phyloP scores from a whole-genome alignment of 2,329 filamentous ascomycete genomes.

The Aspergillus intermedius region DNA sequence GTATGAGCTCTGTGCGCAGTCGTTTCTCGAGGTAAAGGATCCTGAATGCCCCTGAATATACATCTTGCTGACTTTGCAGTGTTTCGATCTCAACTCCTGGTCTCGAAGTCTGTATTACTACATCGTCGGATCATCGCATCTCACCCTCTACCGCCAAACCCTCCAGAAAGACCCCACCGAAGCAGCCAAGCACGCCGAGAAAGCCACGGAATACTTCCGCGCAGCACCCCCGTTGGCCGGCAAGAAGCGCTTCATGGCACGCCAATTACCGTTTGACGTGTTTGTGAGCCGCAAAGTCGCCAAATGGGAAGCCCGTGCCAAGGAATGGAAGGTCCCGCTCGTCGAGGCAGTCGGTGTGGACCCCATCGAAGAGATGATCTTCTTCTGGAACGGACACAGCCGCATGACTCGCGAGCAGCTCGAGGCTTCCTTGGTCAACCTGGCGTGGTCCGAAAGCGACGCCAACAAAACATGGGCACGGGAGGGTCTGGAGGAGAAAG shows the following conservation, averaged over 20 bases:
- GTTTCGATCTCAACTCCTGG: conserved; percentile 81
- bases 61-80: conserved; percentile 33
- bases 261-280: conserved; percentile 80
- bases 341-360: conserved; percentile 75
- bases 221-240: conserved; percentile 69
- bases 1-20: conserved; percentile 65
- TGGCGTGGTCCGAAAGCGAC: conserved; percentile 64
- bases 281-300: conserved; percentile 77
- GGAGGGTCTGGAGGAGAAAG: conserved; percentile 54
- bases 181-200: conserved; percentile 53
- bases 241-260: conserved; percentile 83
- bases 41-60: conserved; percentile 2
- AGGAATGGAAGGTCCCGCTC: conserved; percentile 59
- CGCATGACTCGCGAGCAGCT: conserved; percentile 66
- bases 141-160: conserved; percentile 67
- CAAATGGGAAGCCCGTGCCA: conserved; percentile 79
- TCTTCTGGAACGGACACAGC: conserved; percentile 85
- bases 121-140: conserved; percentile 68
- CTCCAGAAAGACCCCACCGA: conserved; percentile 28
- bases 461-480: conserved; percentile 45
- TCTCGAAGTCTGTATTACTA: conserved; percentile 85
- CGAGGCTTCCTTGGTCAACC: conserved; percentile 53
- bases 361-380: conserved; percentile 84
- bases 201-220: conserved; percentile 63
- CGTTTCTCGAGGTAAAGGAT: conserved; percentile 57